A percentile compares a stretch with the other conserved stretches of the same genome.
phyloP scores from a whole-genome alignment of 1,284 basidiomycete genomes.

The Moniliella sp. region DNA sequence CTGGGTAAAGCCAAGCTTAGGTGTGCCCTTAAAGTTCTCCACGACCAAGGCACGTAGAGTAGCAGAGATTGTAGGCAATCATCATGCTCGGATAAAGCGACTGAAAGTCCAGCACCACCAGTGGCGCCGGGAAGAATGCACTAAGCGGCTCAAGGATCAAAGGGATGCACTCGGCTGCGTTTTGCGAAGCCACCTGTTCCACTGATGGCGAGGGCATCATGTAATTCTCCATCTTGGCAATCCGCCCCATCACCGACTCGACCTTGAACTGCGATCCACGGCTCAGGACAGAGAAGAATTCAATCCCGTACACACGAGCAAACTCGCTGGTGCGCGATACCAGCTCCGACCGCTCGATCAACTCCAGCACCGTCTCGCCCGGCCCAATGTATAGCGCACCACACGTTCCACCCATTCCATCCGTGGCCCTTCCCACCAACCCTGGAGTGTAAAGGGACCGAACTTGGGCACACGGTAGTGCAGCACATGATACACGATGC shows the following conservation, averaged over 20 bases:
- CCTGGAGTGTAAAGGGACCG: constrained; percentile 45
- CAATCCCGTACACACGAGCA: constrained; percentile 82
- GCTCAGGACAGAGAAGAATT: constrained; percentile 82
- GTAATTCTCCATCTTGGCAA: constrained; percentile 75
- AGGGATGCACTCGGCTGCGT: constrained; percentile 80
- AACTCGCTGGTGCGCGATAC: constrained; percentile 46
- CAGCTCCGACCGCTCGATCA: constrained; percentile 24
- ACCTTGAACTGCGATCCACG: constrained; percentile 95
- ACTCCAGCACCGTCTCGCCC: constrained; percentile 12
- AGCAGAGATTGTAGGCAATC: constrained; percentile 67
- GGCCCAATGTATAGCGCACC: constrained; percentile 14
- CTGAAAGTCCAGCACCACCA: constrained; percentile 83
- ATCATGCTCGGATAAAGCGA: constrained; percentile 86
- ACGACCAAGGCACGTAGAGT: constrained; percentile 77
- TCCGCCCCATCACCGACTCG: constrained; percentile 88
- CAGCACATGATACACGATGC: constrained; percentile 44
- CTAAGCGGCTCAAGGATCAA: constrained; percentile 82
- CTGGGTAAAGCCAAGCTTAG: constrained; percentile 61
- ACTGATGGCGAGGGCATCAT: constrained; percentile 24
- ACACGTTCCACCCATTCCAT: constrained; percentile 6
- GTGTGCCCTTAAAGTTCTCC: constrained; percentile 57
- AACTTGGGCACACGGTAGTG: constrained; percentile 47
- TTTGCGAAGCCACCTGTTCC: constrained; percentile 45
- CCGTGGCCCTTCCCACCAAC: constrained; percentile 43
- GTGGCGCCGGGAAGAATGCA: constrained; percentile 72